Conservation (phyloP, 2,329 filamentous ascomycete genomes). For the Xylariaceae sp. region DNA sequence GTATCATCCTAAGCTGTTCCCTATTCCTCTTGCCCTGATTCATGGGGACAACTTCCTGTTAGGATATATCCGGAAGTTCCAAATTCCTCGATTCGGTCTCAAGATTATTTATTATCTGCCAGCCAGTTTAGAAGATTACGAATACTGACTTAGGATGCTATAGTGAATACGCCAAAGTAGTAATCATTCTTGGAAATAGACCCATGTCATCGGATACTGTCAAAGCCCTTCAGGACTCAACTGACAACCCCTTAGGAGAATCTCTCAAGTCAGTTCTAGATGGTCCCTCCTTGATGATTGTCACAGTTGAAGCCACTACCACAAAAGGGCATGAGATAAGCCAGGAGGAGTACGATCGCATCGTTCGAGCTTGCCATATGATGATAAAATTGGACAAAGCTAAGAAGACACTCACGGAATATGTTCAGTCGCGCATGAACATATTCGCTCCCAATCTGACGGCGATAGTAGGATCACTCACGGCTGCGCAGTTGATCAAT, state of each 20-base stretch:
- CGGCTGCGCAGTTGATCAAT: constrained; percentile 95
- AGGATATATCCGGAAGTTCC: background rate
- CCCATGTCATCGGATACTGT: constrained; percentile 82
- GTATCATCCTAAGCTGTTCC: background rate
- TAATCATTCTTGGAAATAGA: constrained; percentile 89
- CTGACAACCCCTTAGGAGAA: constrained; percentile 75
- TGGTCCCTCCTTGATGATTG: constrained; percentile 90
- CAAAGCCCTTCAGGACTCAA: constrained; percentile 74
- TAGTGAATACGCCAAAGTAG: constrained; percentile 92
- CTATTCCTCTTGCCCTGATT: background rate
- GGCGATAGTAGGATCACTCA: constrained; percentile 85
- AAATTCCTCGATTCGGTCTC: background rate
- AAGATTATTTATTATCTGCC: background rate
- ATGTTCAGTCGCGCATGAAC: constrained; percentile 96
- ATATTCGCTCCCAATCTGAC: constrained; percentile 95
- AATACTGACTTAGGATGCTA: background rate
- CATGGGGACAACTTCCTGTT: background rate
- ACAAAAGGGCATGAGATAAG: constrained; percentile 80
- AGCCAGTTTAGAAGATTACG: background rate
- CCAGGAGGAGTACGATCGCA: constrained; percentile 71
- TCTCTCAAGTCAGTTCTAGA: constrained; percentile 82
- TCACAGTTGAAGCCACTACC: constrained; percentile 91
- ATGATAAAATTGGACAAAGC: constrained; percentile 84
- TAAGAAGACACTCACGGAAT: constrained; percentile 85
- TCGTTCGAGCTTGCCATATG: constrained; percentile 82